Evolutionary conservation across 192 early-diverging fungal genomes (phyloP).

Genomic region (Rhizoclosmatium sp.): DNA sequence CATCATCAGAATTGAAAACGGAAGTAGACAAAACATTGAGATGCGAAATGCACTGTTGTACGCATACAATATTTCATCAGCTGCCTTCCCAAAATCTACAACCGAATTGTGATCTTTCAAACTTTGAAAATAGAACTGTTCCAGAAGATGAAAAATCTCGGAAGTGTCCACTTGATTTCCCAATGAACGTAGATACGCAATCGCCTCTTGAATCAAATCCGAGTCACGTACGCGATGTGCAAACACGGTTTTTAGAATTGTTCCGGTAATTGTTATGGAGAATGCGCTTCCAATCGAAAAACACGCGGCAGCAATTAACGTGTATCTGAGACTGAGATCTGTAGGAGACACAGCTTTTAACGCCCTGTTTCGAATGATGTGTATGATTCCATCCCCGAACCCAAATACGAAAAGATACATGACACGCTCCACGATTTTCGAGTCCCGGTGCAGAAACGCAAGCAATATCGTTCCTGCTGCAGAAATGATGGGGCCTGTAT

Average conservation of each 20-base stretch:
- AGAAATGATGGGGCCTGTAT: not conserved
- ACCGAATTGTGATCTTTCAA: too few relatives aligned
- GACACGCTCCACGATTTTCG: not conserved
- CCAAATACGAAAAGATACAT: constrained; percentile 1
- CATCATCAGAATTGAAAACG: too few relatives aligned
- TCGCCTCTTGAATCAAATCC: not conserved
- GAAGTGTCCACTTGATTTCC: too few relatives aligned
- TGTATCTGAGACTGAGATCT: not conserved
- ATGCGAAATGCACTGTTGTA: too few relatives aligned
- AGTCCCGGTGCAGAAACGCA: not conserved
- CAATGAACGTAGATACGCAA: not conserved
- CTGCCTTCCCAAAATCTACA: too few relatives aligned
- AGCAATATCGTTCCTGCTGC: not conserved
- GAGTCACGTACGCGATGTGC: not conserved
- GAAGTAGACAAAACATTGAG: too few relatives aligned
- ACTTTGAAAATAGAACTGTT: too few relatives aligned
- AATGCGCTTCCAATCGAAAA: not conserved
- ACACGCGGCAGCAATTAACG: not conserved
- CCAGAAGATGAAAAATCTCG: too few relatives aligned
- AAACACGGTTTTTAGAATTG: not conserved
- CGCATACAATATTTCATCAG: too few relatives aligned
- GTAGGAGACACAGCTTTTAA: not conserved
- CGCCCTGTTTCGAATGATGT: not conserved
- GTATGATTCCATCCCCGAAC: not conserved
- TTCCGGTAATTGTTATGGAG: not conserved